These are phyloP conservation scores for Balamuthia mandrillaris DNA, from an alignment of 208 protist species.

Conservation along the genomic window DNA sequence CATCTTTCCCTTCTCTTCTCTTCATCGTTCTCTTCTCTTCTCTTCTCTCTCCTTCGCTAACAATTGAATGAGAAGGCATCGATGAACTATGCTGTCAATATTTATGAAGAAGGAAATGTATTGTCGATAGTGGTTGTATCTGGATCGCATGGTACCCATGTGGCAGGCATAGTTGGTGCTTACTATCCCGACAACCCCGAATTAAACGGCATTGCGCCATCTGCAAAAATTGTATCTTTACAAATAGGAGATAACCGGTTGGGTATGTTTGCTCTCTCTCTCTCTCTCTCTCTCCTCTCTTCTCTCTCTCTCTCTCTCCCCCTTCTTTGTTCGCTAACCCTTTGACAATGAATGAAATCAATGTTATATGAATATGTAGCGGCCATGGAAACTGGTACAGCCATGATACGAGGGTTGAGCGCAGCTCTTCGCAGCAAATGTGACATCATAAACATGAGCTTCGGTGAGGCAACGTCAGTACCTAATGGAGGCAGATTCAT, in stretches of 20 bases:
- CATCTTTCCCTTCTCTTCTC: no score
- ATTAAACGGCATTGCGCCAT: slow-evolving; percentile 64
- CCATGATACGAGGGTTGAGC: slow-evolving; percentile 55
- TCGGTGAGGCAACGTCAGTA: slow-evolving; percentile 53
- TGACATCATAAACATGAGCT: slow-evolving; percentile 73
- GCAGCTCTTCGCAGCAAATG: slow-evolving; percentile 37
- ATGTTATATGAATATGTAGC: no score
- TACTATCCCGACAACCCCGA: slow-evolving; percentile 60
- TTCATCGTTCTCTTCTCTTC: no score
- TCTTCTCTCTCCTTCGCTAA: no score
- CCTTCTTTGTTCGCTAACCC: no score
- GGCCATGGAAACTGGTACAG: slow-evolving; percentile 55
- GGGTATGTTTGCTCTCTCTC: no score
- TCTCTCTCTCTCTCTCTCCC: no score
- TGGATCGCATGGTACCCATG: slow-evolving; percentile 72
- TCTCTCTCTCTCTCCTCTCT: no score
- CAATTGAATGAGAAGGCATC: no score
- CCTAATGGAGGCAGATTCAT: slow-evolving; percentile 55
- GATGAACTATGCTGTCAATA: slow-evolving; percentile 57
- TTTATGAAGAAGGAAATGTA: slow-evolving; percentile 66
- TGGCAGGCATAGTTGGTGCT: slow-evolving; percentile 70
- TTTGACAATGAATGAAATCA: no score
- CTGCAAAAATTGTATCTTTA: slow-evolving; percentile 60
- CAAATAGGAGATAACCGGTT: slow-evolving; percentile 72
- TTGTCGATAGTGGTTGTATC: slow-evolving; percentile 56